Base-by-base conservation (phyloP, 2,329 filamentous ascomycete genomes). In the Aspergillus carbonarius region DNA sequence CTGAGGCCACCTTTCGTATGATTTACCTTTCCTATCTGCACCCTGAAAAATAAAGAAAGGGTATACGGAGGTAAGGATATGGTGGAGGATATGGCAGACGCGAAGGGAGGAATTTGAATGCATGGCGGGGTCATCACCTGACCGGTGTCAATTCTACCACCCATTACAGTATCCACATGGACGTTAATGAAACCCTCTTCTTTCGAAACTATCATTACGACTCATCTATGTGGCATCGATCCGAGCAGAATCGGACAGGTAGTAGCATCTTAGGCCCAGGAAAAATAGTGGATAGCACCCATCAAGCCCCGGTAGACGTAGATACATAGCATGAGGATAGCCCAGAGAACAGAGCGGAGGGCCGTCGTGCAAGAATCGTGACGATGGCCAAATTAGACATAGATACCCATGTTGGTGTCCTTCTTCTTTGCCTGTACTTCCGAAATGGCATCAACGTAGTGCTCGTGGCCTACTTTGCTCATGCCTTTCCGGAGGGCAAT, bases 361-460 rank as follows among this genome's bases (percentile, higher is more conserved):
- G 42, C 20, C 17, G 18, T 37, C 47, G 23, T 57, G 46, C 18
- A 49, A 40, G 54, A 61, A 56, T 52, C 56, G 44, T 58, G 30
- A 55, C 39, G 32, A 47, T 44, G 20, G 35, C n/a, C 37, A 37
- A 34, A 53, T 54, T 72, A 78, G 56, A 78, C 76, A 63, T 78
- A 78, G 61, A 78, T 78, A 55, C 76, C 76, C 68, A 75, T 74
- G 63, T 76, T 76, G 50, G 81, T 85, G 74, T 96, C 92, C 85
- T 96, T 96, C 89, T 96, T 96, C 88, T 96, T 88, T 44, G 78
- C 74, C 66, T 78, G 92, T 68, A 99, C 95, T 79, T 99, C 95
- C 37, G 92, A 86, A 76, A 99, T 98, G 61, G 95, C 95, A 82
- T 99, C 95, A 52, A 99, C 95, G 73, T 98, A 99, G 78, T 99